These are phyloP conservation scores for Globisporangium nodosum DNA, from an alignment of 352 stramenopile species.

Conservation along the genomic window DNA sequence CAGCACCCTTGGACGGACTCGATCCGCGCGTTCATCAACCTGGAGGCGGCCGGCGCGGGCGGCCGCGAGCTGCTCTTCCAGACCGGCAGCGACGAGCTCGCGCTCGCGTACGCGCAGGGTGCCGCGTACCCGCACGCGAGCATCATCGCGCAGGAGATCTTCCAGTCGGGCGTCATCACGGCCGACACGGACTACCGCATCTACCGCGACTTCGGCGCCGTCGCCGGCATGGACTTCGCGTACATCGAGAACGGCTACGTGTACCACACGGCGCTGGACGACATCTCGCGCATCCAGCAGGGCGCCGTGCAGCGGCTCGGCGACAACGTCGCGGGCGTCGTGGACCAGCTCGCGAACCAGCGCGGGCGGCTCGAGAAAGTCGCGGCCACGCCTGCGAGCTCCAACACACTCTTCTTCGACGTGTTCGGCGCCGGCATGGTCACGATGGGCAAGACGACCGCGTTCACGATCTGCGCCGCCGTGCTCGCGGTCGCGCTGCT, in stretches of 20 bases:
- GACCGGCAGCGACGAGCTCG: slow-evolving; percentile 68
- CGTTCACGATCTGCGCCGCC: slow-evolving; percentile 29
- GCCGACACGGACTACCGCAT: slow-evolving; percentile 73
- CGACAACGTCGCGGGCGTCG: slow-evolving; percentile 61
- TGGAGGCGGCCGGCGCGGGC: slow-evolving; percentile 65
- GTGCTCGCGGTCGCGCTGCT: slow-evolving; percentile 35
- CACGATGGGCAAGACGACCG: slow-evolving; percentile 40
- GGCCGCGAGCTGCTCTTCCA: slow-evolving; percentile 76
- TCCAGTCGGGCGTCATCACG: slow-evolving; percentile 66
- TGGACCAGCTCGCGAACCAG: slow-evolving; percentile 39
- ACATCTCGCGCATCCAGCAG: slow-evolving; percentile 63
- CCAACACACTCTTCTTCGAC: slow-evolving; percentile 73
- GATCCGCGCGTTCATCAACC: slow-evolving; percentile 75
- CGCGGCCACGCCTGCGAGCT: slow-evolving; percentile 47
- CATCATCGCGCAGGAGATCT: slow-evolving; percentile 75
- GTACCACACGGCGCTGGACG: slow-evolving; percentile 70
- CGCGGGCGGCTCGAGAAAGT: slow-evolving; percentile 46
- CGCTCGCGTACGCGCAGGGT: slow-evolving; percentile 61
- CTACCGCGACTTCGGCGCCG: slow-evolving; percentile 64
- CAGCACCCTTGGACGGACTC: slow-evolving; percentile 66
- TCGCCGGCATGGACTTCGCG: slow-evolving; percentile 81
- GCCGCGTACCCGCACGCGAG: slow-evolving; percentile 69
- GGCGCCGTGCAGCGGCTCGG: slow-evolving; percentile 63
- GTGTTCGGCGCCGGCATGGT: slow-evolving; percentile 58
- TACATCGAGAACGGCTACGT: slow-evolving; percentile 82